phyloP scores from a whole-genome alignment of 2,329 filamentous ascomycete genomes.

The Aspergillus luchuensis region DNA sequence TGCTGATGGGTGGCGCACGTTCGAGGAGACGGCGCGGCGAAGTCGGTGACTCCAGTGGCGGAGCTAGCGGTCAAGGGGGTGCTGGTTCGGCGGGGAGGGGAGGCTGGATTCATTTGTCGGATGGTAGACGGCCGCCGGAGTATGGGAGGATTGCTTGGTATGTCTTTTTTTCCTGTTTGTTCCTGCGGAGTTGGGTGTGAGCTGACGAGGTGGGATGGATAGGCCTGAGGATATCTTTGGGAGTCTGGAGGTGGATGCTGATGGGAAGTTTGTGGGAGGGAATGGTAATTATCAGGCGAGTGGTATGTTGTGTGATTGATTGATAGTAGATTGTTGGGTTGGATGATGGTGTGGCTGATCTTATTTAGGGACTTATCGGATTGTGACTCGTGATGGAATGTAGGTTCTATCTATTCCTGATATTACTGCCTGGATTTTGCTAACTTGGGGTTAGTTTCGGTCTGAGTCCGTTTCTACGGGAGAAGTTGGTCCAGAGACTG shows the following conservation, averaged over 20 bases:
- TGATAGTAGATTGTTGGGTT: fast-evolving
- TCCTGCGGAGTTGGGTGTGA: neutral
- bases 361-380: conserved; percentile 58
- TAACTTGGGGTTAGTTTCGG: conserved; percentile 41
- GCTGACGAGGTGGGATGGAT: conserved; percentile 15
- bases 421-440: neutral
- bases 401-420: conserved; percentile 36
- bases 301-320: conserved; percentile 41
- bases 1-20: conserved; percentile 46
- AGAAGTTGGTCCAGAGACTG: conserved; percentile 53
- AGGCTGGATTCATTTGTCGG: conserved; percentile 66
- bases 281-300: conserved; percentile 62
- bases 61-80: conserved; percentile 61
- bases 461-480: conserved; percentile 51
- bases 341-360: conserved; percentile 16
- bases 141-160: conserved; percentile 64
- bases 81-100: conserved; percentile 60
- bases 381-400: conserved; percentile 63
- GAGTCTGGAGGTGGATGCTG: conserved; percentile 62
- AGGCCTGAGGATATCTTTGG: conserved; percentile 67
- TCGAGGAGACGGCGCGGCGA: conserved; percentile 40
- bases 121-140: conserved; percentile 61
- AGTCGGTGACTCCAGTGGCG: conserved; percentile 54
- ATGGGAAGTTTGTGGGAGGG: conserved; percentile 59
- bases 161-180: neutral